Evolutionary conservation across 768 basidiomycete species (phyloP), one percentile per base, ranked within the genome.

Genomic region (Termitomyces sp.): DNA sequence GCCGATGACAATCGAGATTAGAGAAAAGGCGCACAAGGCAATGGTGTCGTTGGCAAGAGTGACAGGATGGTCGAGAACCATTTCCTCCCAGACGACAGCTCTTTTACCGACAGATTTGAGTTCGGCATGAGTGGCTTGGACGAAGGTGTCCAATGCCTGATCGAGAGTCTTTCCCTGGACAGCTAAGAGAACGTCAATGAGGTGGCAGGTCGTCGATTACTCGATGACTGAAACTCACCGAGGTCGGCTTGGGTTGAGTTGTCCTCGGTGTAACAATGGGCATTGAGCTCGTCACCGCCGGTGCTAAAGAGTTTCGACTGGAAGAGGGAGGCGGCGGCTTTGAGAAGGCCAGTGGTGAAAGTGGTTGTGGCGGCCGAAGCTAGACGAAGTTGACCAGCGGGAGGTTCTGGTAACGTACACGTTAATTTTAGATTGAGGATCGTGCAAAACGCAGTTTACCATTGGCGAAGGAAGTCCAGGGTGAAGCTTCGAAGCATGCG

Each of bases 11-110:
- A 31, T 21, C 46, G 32, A 31, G 23, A 19, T 8, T 14, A 49
- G 45, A 17, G 0, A 38, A n/a, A 47, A 45, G 11, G 71, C 79
- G 3, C 59, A 85, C 84, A 86, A 74, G 38, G 85, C 81, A 32
- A 88, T 64, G 0, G 85, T 82, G 49, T 81, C 70, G 47, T 81
- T 82, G 9, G 68, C 77, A 58, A 74, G 66, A 0, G 67, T 76
- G 6, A 87, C 73, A 42, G 78, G 72, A 62, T 84, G 81, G 2
- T 74, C 71, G 41, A 88, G 71, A 1, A 84, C 84, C 84, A 89
- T 85, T 66, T 90, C 88, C 74, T 94, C 86, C 88, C 90, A 93
- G 6, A 94, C 90, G 32, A 92, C 84, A 1, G 90, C 86, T 0
- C 81, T 87, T 72, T 93, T 94, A 0, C 85, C 86, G 1, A 78